Evolutionary conservation across 176 grass and related monocot species (phyloP).

Genomic region (Aegilops tauschii): DNA sequence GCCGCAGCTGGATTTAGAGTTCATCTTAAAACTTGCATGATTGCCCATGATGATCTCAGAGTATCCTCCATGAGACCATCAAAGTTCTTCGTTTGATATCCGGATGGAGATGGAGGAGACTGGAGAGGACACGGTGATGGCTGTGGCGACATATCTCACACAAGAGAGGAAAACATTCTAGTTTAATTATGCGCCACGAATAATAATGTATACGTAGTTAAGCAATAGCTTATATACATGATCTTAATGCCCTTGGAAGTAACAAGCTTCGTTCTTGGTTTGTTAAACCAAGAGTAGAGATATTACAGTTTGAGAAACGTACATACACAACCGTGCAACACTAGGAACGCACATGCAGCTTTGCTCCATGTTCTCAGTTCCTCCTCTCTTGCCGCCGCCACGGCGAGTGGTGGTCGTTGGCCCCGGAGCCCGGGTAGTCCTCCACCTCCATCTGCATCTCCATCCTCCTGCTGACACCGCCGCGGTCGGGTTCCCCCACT

Average conservation of each 20-base stretch:
- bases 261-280: background rate
- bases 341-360: background rate
- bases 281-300: background rate
- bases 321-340: background rate
- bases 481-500: background rate
- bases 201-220: background rate
- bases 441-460: conserved; percentile 30
- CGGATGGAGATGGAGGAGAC: too few relatives aligned
- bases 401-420: conserved; percentile 62
- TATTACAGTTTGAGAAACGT: background rate
- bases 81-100: too few relatives aligned
- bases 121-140: too few relatives aligned
- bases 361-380: conserved; percentile 26
- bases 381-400: conserved; percentile 42
- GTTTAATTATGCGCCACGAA: background rate
- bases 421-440: conserved; percentile 69
- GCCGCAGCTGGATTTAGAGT: too few relatives aligned
- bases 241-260: background rate
- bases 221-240: background rate
- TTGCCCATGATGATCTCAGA: too few relatives aligned
- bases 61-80: too few relatives aligned
- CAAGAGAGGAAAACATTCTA: background rate
- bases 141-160: too few relatives aligned
- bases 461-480: background rate
- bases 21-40: too few relatives aligned